Base-by-base conservation (phyloP, 2,329 filamentous ascomycete genomes). In the Colletotrichum orchidophilum region DNA sequence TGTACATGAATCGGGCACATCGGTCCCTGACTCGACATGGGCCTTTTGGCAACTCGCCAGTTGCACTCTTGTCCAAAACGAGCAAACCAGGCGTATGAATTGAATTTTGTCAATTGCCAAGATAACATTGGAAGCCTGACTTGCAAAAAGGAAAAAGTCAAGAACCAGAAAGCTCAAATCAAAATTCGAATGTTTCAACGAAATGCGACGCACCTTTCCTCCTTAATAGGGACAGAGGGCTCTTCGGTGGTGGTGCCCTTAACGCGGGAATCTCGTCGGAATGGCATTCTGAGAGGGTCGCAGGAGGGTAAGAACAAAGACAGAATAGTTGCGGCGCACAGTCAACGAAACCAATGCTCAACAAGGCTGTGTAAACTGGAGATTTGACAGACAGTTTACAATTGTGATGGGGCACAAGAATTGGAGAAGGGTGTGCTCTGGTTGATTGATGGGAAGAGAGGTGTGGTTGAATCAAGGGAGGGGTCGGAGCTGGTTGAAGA, bases 391-490 rank as follows among this genome's bases (percentile, higher is more conserved):
- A 42, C 21, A 11, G 18, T 9, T 39, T 18, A 54, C 15, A 39
- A 49, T 29, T 29, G 60, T 9, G 15, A 24, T n/a, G 6, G 53
- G 21, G 31, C 3, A 53, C 29, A 26, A 53, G 29, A 39, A 21
- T 53, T 60, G 31, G 18, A 21, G 9, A 42, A 27, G 5, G 12
- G 54, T 24, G 42, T 50, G 42, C 49, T 18, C 7, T 29, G 24
- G 27, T 7, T 18, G 12, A 33, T 33, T 13, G 59, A 35, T 18
- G 46, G 9, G 21, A 11, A 24, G 21, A 27, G 24, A 62, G 59
- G 21, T 52, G 59, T 24, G 29, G 65, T 64, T 52, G 61, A 59
- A 65, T 65, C 42, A 65, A 69, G 53, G 66, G 42, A 65, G 66
- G 42, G 31, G 50, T 55, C 33, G 50, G 46, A 52, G 46, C 60